These are phyloP conservation scores for Zanthoxylum bungeanum DNA, from an alignment of 345 rosid genomes.

Conservation along the genomic window DNA sequence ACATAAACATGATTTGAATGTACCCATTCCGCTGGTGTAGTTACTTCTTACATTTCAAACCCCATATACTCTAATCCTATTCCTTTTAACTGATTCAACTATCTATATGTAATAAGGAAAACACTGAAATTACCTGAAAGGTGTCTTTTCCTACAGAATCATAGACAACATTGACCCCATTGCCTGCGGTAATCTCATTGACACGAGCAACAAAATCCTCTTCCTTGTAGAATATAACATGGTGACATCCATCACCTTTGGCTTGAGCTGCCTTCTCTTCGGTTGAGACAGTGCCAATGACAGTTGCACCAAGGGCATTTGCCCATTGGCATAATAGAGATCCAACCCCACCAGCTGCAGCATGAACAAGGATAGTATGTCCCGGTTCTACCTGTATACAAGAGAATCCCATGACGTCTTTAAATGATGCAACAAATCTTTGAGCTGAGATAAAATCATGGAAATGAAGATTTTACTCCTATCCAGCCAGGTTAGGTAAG, in stretches of 20 bases:
- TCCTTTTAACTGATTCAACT: background rate
- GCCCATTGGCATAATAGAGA: constrained; percentile 94
- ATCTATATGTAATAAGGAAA: background rate
- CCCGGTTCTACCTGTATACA: constrained; percentile 63
- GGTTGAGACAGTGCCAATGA: constrained; percentile 82
- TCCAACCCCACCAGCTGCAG: constrained; percentile 97
- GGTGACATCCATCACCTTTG: constrained; percentile 91
- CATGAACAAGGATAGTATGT: constrained; percentile 77
- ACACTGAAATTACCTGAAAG: constrained; percentile 47
- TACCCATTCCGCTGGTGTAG: background rate
- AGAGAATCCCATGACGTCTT: constrained; percentile 3
- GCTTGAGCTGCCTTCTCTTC: constrained; percentile 90
- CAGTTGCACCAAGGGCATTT: constrained; percentile 81
- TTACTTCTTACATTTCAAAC: background rate
- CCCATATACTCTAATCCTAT: background rate
- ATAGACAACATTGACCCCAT: constrained; percentile 84
- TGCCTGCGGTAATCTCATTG: constrained; percentile 72
- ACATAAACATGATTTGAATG: background rate
- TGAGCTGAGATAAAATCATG: background rate
- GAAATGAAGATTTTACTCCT: background rate
- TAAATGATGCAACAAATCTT: background rate
- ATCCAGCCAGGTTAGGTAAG: background rate
- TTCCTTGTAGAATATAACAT: constrained; percentile 64
- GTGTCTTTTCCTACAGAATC: constrained; percentile 96
- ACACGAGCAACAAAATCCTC: constrained; percentile 81